Evolutionary conservation across 2,329 filamentous ascomycete species (phyloP), one percentile per base, ranked within the genome.

Genomic region (Phyllosticta citrichinensis): DNA sequence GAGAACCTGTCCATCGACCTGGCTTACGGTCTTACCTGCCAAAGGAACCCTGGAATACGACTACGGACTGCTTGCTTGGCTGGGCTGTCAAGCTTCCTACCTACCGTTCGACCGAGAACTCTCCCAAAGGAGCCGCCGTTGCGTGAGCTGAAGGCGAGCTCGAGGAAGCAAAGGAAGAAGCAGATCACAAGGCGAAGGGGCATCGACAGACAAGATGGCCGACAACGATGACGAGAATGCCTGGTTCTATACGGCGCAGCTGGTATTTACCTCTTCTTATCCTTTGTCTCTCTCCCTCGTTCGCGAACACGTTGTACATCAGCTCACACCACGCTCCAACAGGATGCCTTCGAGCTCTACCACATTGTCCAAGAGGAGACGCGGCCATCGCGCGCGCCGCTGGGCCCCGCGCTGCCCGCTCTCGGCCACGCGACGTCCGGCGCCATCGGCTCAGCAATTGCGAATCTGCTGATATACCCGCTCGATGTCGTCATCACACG

Each of bases 341-440:
- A 75, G 74, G 75, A 76, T 64, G 74, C 74, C 10, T 76, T 77
- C 63, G 70, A 72, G 5, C 67, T 75, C 35, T 76, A 76, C 64
- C 74, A 76, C 56, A 67, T 75, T 63, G 65, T 69, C 14, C 73
- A 75, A 53, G 75, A 79, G 62, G 67, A 69, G 30, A 60, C 63
- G 17, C 63, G 63, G 2, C 57, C 62, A 17, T 57, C 51, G 12
- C 12, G 63, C 3, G 61, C 65, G 14, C 67, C 68, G 8, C 62
- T 70, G 55, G 75, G 76, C 2, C 78, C 81, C 22, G 79, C 79
- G 0, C 74, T 94, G 4, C 87, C 89, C 56, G 89, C 90, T 35
- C 77, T 96, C 9, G 88, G 89, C 53, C 91, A 96, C 77, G 91
- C 89, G 59, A 74, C 89, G 33, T 91, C 91, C 3, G 91, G 91